These are phyloP conservation scores for Rubia peregrina DNA, from an alignment of 305 asterid genomes.

Conservation along the genomic window DNA sequence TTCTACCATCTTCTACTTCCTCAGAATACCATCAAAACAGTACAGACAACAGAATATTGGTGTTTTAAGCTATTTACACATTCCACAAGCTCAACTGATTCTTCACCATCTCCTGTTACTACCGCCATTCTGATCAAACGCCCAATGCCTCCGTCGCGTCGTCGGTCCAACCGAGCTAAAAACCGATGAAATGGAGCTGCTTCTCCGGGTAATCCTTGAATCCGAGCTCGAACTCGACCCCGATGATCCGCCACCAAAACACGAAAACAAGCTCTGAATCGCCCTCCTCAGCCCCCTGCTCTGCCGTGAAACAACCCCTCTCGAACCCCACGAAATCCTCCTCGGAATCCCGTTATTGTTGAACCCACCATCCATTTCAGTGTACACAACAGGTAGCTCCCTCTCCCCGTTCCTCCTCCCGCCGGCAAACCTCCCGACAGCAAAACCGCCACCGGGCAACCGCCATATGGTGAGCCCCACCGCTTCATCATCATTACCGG, in stretches of 20 bases:
- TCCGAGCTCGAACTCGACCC: slow-evolving; percentile 48
- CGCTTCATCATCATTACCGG: slow-evolving; percentile 44
- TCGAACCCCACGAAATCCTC: slow-evolving; percentile 76
- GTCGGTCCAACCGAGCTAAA: slow-evolving; percentile 35
- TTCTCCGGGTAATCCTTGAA: slow-evolving; percentile 46
- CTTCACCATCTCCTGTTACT: slow-evolving; percentile 37
- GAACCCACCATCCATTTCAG: slow-evolving; percentile 96
- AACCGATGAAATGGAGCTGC: slow-evolving; percentile 43
- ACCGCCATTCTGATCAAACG: slow-evolving; percentile 35
- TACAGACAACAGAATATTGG: neutral
- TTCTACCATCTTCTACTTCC: slow-evolving; percentile 5
- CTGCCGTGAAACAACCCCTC: slow-evolving; percentile 47
- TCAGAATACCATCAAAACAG: slow-evolving; percentile 13
- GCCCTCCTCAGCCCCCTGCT: slow-evolving; percentile 62
- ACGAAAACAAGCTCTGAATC: slow-evolving; percentile 49
- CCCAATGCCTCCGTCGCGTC: slow-evolving; percentile 57
- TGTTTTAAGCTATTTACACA: slow-evolving; percentile 25
- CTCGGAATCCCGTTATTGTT: slow-evolving; percentile 64
- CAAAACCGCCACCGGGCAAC: slow-evolving; percentile 92
- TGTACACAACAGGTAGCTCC: slow-evolving; percentile 81
- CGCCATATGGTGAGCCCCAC: slow-evolving; percentile 93
- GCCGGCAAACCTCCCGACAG: slow-evolving; percentile 85
- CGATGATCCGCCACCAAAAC: slow-evolving; percentile 53
- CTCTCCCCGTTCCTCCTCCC: slow-evolving; percentile 86
- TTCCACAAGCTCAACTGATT: neutral